Percentiles rank a stretch among this genome's conserved stretches.
Conservation (phyloP, 1,139 yeast species). For the Yamadazyma oceani region DNA sequence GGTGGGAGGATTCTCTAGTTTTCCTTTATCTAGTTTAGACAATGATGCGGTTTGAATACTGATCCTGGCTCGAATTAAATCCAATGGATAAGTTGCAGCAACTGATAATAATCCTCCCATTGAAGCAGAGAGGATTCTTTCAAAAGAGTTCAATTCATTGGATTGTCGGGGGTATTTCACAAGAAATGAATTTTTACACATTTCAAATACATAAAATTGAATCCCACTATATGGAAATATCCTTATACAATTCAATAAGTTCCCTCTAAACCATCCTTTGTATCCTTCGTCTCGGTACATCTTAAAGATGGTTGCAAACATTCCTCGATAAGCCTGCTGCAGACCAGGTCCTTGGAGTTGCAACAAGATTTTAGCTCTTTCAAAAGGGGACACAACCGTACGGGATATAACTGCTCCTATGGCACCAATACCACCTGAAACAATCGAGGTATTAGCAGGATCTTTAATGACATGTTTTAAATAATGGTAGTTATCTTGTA, state of each 20-base stretch:
- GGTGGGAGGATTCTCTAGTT: conserved; percentile 60
- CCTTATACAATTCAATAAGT: conserved; percentile 83
- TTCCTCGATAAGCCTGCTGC: conserved; percentile 65
- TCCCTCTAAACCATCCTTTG: conserved; percentile 86
- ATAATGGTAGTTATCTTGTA: conserved; percentile 1
- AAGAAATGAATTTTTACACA: conserved; percentile 53
- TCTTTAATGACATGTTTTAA: conserved; percentile 37
- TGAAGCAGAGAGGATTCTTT: conserved; percentile 75
- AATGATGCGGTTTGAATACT: conserved; percentile 87
- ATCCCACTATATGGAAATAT: conserved; percentile 95
- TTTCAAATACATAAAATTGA: conserved; percentile 84
- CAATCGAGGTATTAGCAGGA: conserved; percentile 61
- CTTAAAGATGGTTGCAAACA: conserved; percentile 68
- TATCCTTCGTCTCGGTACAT: conserved; percentile 91
- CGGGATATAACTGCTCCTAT: conserved; percentile 76
- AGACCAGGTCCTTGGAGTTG: conserved; percentile 84
- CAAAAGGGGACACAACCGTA: conserved; percentile 93
- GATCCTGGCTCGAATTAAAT: conserved; percentile 83
- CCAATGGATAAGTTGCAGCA: conserved; percentile 85
- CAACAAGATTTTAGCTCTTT: conserved; percentile 85
- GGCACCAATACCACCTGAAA: conserved; percentile 58
- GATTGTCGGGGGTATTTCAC: conserved; percentile 23
- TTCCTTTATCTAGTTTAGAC: conserved; percentile 48
- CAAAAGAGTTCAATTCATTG: conserved; percentile 42
- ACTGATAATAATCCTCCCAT: conserved; percentile 83